phyloP scores from a whole-genome alignment of 2,329 filamentous ascomycete species.

The Apiospora arundinis region DNA sequence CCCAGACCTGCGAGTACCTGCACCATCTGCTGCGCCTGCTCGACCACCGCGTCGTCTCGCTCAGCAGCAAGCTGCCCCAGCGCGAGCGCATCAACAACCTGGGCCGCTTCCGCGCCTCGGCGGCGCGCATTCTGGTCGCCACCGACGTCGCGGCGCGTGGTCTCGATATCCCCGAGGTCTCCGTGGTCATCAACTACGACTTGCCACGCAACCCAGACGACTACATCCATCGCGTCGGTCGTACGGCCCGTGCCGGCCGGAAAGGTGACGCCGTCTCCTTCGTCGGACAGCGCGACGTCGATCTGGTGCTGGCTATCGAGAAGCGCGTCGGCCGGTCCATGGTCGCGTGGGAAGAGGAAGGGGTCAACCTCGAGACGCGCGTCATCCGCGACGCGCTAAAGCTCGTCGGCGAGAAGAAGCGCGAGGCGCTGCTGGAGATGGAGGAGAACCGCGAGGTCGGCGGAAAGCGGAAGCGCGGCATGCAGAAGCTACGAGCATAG shows the following conservation, averaged over 20 bases:
- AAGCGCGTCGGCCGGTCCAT: constrained; percentile 79
- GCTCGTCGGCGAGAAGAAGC: constrained; percentile 92
- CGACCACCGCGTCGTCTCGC: constrained; percentile 85
- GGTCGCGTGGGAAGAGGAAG: constrained; percentile 85
- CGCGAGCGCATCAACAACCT: constrained; percentile 86
- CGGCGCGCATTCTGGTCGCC: constrained; percentile 87
- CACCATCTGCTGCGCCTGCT: constrained; percentile 88
- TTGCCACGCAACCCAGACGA: constrained; percentile 91
- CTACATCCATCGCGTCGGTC: constrained; percentile 95
- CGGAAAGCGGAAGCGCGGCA: constrained; percentile 75
- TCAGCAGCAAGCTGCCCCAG: constrained; percentile 89
- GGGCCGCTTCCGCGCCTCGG: constrained; percentile 86
- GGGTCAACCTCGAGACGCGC: constrained; percentile 90
- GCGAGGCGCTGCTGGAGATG: constrained; percentile 87
- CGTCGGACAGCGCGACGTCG: constrained; percentile 91
- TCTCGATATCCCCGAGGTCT: constrained; percentile 93
- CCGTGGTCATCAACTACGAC: constrained; percentile 92
- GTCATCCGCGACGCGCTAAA: constrained; percentile 87
- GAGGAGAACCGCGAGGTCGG: constrained; percentile 91
- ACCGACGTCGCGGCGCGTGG: constrained; percentile 95
- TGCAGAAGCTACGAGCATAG: constrained; percentile 58
- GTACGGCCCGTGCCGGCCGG: constrained; percentile 90
- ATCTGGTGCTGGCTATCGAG: constrained; percentile 90
- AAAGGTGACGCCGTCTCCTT: constrained; percentile 84
- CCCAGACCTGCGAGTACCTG: constrained; percentile 84